Percentiles rank a stretch among this genome's conserved stretches.
These are phyloP conservation scores for Irpex sp. DNA, from an alignment of 1,284 basidiomycete genomes.

Conservation along the genomic window DNA sequence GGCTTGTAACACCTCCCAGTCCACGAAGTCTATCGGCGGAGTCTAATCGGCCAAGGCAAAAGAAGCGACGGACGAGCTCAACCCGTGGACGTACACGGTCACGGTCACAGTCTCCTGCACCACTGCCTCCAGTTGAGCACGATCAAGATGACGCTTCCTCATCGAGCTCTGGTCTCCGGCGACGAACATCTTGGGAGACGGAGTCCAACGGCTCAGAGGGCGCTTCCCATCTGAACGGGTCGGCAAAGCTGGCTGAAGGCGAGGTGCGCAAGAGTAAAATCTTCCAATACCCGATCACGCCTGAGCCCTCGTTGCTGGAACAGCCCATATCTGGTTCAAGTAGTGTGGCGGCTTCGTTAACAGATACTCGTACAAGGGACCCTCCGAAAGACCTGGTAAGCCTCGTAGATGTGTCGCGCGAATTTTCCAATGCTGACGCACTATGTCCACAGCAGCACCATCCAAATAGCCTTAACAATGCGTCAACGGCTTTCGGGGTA, in stretches of 20 bases:
- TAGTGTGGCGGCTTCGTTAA: conserved; percentile 7
- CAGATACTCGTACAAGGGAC: conserved; percentile 12
- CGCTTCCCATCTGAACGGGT: conserved; percentile 24
- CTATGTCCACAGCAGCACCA: conserved; percentile 1
- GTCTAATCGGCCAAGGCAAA: conserved; percentile 33
- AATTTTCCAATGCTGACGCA: not conserved
- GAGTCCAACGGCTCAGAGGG: conserved; percentile 37
- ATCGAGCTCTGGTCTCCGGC: conserved; percentile 29
- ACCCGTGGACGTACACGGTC: conserved; percentile 31
- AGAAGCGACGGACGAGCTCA: conserved; percentile 28
- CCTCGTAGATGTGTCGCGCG: not conserved
- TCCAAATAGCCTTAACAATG: conserved; percentile 11
- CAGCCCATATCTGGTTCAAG: conserved; percentile 31
- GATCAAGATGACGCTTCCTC: conserved; percentile 24
- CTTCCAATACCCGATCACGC: conserved; percentile 37
- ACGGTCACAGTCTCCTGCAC: conserved; percentile 25
- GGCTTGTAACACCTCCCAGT: conserved; percentile 70
- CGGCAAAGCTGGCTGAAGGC: conserved; percentile 14
- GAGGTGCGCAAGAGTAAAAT: conserved; percentile 19
- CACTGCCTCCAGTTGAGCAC: conserved; percentile 22
- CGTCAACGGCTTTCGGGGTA: conserved; percentile 51
- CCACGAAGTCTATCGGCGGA: conserved; percentile 66
- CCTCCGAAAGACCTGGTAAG: conserved; percentile 18
- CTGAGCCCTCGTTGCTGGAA: conserved; percentile 39
- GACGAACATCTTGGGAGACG: conserved; percentile 35